phyloP scores from a whole-genome alignment of 208 protist species.

The Crithidia mellificae region DNA sequence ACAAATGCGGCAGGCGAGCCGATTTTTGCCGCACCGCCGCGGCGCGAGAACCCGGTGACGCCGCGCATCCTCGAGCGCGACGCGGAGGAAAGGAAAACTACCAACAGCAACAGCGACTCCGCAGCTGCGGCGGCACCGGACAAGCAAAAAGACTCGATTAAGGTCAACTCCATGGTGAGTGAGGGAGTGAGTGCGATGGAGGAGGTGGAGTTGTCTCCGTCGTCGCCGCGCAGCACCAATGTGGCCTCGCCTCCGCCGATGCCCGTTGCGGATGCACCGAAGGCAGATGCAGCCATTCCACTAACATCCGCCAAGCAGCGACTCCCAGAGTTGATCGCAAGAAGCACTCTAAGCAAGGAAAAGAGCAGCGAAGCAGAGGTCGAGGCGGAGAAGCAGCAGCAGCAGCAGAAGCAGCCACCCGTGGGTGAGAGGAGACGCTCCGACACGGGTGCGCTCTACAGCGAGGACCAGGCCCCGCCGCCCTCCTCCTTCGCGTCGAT shows the following conservation, averaged over 20 bases:
- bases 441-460: not conserved
- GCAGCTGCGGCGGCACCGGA: too few species aligned
- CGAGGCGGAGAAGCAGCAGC: too few species aligned
- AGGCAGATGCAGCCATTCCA: not conserved
- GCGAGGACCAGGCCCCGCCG: not conserved
- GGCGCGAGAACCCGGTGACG: conserved; percentile 6
- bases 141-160: too few species aligned
- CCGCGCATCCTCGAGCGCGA: conserved; percentile 21
- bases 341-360: not conserved
- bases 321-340: not conserved
- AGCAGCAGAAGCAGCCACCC: not conserved
- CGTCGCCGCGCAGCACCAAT: conserved; percentile 12
- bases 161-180: not conserved
- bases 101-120: not conserved
- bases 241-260: not conserved
- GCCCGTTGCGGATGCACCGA: not conserved
- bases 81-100: not conserved
- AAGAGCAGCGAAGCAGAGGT: not conserved
- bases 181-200: not conserved
- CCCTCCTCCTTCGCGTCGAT: not conserved
- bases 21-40: conserved; percentile 7
- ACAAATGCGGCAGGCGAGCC: conserved; percentile 12
- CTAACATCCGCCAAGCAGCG: not conserved
- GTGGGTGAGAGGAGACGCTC: not conserved
- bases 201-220: conserved; percentile 21